A percentile compares a stretch with the other conserved stretches of the same genome.
Conservation (phyloP, 2,329 filamentous ascomycete genomes). For the Arthroderma uncinatum region DNA sequence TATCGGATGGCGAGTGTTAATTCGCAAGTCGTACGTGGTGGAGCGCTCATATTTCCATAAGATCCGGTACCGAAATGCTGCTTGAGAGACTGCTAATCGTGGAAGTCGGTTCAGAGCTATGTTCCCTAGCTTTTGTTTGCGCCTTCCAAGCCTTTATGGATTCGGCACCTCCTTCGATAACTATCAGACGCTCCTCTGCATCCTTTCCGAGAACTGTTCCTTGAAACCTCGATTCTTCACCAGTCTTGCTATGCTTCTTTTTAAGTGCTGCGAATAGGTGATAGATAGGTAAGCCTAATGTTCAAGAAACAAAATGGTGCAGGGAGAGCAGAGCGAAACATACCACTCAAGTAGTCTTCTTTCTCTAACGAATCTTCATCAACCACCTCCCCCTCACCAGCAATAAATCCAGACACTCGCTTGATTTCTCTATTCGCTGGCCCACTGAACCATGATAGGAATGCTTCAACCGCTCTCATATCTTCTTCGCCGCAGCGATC, state of each 20-base stretch:
- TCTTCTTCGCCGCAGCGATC: constrained; percentile 63
- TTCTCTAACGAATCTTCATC: constrained; percentile 43
- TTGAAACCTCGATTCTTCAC: constrained; percentile 74
- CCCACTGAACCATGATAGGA: constrained; percentile 68
- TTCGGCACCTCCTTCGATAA: constrained; percentile 66
- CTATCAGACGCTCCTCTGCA: constrained; percentile 58
- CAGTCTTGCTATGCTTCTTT: constrained; percentile 83
- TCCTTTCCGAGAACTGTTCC: constrained; percentile 71
- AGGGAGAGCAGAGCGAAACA: constrained; percentile 18
- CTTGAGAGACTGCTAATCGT: constrained; percentile 32
- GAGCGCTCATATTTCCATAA: constrained; percentile 26
- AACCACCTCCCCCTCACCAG: constrained; percentile 42
- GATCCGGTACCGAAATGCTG: constrained; percentile 29
- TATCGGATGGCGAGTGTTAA: no score
- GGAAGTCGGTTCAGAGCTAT: constrained; percentile 24
- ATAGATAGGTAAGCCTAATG: neutral
- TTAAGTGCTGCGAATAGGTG: constrained; percentile 52
- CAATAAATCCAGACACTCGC: constrained; percentile 64
- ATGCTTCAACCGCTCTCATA: constrained; percentile 62
- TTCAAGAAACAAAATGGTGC: constrained; percentile 7
- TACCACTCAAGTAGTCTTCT: constrained; percentile 60
- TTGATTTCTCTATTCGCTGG: constrained; percentile 66
- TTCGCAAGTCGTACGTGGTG: neutral
- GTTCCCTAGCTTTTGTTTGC: constrained; percentile 26
- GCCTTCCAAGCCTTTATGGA: constrained; percentile 56